These are phyloP conservation scores for Kodamaea sagamina DNA, from an alignment of 805 yeast genomes.

Conservation along the genomic window DNA sequence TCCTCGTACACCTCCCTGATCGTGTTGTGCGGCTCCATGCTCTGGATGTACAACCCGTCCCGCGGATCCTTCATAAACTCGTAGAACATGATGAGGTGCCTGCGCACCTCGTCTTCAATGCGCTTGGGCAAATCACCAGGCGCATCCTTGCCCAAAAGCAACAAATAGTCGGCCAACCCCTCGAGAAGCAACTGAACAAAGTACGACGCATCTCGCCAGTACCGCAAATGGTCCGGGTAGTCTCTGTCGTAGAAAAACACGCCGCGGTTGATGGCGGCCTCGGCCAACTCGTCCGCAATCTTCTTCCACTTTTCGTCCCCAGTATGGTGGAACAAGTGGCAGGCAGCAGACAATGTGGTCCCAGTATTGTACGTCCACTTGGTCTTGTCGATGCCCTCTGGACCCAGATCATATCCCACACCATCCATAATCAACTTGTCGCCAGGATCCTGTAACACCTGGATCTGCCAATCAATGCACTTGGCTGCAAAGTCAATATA, in stretches of 20 bases:
- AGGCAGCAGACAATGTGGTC: constrained; percentile 57
- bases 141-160: constrained; percentile 47
- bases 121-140: constrained; percentile 37
- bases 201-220: constrained; percentile 65
- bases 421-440: constrained; percentile 67
- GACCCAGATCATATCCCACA: constrained; percentile 42
- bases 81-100: constrained; percentile 59
- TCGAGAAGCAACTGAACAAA: constrained; percentile 65
- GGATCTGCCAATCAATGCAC: constrained; percentile 60
- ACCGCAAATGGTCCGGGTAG: constrained; percentile 53
- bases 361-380: constrained; percentile 74
- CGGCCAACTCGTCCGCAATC: constrained; percentile 51
- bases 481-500: constrained; percentile 60
- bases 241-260: constrained; percentile 65
- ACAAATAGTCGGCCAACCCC: constrained; percentile 65
- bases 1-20: constrained; percentile 50
- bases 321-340: constrained; percentile 52
- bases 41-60: constrained; percentile 61
- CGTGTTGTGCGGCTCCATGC: constrained; percentile 58
- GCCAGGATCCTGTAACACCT: constrained; percentile 49
- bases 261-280: constrained; percentile 58
- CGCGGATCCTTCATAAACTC: constrained; percentile 56
- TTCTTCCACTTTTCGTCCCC: constrained; percentile 51
- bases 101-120: constrained; percentile 46
- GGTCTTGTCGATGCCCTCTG: constrained; percentile 44